Conservation (phyloP, 2,329 filamentous ascomycete species). For the Dryadomyces quercivorus region DNA sequence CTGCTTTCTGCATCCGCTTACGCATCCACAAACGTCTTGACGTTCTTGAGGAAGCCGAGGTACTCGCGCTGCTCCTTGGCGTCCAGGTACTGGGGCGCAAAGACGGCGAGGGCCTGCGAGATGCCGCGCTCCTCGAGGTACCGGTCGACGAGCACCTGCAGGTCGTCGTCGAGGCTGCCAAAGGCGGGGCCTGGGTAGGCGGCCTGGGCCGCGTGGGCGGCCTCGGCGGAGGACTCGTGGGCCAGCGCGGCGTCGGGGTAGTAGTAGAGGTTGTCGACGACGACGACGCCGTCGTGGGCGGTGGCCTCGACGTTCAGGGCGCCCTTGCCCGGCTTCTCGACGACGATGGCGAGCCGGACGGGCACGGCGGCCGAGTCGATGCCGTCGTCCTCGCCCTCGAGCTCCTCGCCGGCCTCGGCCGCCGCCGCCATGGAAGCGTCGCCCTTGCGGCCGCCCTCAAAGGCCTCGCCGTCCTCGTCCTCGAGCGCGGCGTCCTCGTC, state of each 20-base stretch:
- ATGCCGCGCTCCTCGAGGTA: constrained; percentile 93
- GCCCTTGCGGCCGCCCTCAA: constrained; percentile 31
- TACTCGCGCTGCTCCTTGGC: constrained; percentile 99
- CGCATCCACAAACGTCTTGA: constrained; percentile 75
- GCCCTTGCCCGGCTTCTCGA: constrained; percentile 79
- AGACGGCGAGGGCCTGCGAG: constrained; percentile 73
- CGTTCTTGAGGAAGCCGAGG: constrained; percentile 72
- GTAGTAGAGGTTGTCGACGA: constrained; percentile 85
- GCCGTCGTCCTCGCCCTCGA: constrained; percentile 42
- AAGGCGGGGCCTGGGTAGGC: constrained; percentile 88
- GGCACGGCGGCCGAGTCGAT: constrained; percentile 53
- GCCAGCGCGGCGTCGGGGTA: constrained; percentile 69
- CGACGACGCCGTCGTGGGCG: constrained; percentile 73
- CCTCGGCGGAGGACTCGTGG: constrained; percentile 61
- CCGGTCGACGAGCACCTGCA: constrained; percentile 82
- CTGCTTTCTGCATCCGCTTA: constrained; percentile 18
- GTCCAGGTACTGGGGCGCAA: constrained; percentile 93
- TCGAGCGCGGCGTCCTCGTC: constrained; percentile 41
- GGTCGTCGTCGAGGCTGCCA: constrained; percentile 86
- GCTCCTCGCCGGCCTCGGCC: constrained; percentile 32
- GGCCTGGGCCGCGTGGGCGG: constrained; percentile 62
- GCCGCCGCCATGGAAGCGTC: constrained; percentile 42
- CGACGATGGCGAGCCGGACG: constrained; percentile 70
- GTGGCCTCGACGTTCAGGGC: constrained; percentile 78
- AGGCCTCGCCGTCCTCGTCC: constrained; percentile 35